Base-by-base conservation (phyloP, 768 basidiomycete species). In the Wakefieldia striispora region DNA sequence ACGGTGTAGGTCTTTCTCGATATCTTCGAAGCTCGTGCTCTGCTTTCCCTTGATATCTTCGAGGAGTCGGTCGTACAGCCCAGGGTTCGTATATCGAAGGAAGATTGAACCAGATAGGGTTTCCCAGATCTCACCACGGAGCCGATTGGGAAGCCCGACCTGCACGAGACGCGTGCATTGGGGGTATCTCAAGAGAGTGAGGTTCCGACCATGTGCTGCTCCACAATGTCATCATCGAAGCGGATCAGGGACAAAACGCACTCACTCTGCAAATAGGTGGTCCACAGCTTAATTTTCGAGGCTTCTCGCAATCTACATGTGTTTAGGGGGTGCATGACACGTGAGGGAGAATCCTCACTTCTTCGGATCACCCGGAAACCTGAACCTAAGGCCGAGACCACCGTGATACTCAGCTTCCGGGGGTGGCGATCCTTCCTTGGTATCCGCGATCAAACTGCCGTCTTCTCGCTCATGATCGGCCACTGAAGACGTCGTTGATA, bases 61-160 rank as follows among this genome's bases (percentile, higher is more conserved):
- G 5, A 97, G 70, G 14, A 98, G 75, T 8, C 75, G 74, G 12
- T 82, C 76, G 65, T 97, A 99, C 46, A 80, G 78, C 9, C 93
- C 91, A 1, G 91, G 93, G 54, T 94, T 86, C 39, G 82, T 75
- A 61, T 86, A 93, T 12, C 97, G 91, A 16, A 97, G 82, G 68
- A 84, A 95, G 45, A 97, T 74, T 5, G 95, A 95, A 0, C 97
- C 97, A 4, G 94, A 95, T 12, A 97, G 78, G 0, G 91, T 88
- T 70, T 99, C 97, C 97, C 97, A 99, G 74, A 98, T 87, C 67
- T 98, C 97, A 13, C 97, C 97, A 20, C 97, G 82, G 9, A 99
- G 76, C 16, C 93, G 78, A 59, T 95, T 97, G 2, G 97, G 97
- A 4, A 99, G 77, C 40, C 97, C 97, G 45, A 98, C 95, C 71